Conservation (phyloP, 1,139 yeast species). For the Pichia sp. region DNA sequence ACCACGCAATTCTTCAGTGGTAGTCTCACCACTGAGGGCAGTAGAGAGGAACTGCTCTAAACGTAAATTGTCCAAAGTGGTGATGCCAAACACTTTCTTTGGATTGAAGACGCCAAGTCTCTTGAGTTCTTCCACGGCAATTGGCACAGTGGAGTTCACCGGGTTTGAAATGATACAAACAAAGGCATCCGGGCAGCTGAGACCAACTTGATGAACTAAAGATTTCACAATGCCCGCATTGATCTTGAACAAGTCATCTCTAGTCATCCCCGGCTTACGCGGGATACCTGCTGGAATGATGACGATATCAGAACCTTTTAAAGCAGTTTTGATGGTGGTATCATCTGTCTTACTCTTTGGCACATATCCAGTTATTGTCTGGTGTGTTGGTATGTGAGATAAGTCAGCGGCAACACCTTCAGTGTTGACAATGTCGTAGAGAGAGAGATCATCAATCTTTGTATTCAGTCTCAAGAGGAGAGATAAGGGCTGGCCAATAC, state of each 20-base stretch:
- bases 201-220: conserved; percentile 52
- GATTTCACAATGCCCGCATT: conserved; percentile 63
- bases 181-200: conserved; percentile 53
- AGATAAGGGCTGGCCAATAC: conserved; percentile 73
- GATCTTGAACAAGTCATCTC: conserved; percentile 69
- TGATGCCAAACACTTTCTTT: conserved; percentile 61
- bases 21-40: conserved; percentile 24
- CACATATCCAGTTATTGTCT: conserved; percentile 48
- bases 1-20: conserved; percentile 37
- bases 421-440: conserved; percentile 63
- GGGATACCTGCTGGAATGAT: conserved; percentile 70
- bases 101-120: conserved; percentile 57
- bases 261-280: conserved; percentile 74
- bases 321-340: conserved; percentile 32
- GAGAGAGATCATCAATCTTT: conserved; percentile 46
- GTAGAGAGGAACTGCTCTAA: conserved; percentile 57
- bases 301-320: conserved; percentile 51
- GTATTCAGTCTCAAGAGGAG: conserved; percentile 54
- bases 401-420: conserved; percentile 70
- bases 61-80: conserved; percentile 64
- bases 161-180: conserved; percentile 68
- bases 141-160: conserved; percentile 69
- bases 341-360: conserved; percentile 44
- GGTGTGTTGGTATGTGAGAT: conserved; percentile 61
- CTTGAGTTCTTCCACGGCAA: conserved; percentile 65